Percentiles rank a stretch among this genome's conserved stretches.
Conservation (phyloP, 495 filamentous ascomycete genomes). For the Parathielavia hyrcaniae region DNA sequence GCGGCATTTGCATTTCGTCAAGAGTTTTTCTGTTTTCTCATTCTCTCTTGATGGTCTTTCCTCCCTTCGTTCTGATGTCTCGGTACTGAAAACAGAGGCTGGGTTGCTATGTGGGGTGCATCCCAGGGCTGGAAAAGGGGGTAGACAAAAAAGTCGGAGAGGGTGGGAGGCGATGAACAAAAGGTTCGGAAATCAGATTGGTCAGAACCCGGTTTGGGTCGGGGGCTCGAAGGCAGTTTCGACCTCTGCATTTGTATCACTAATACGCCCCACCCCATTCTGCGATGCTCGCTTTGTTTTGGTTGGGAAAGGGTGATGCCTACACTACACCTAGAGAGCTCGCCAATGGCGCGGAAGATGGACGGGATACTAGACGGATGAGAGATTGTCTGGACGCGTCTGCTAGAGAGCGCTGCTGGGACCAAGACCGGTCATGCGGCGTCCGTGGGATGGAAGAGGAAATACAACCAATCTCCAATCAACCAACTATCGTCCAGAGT, state of each 20-base stretch:
- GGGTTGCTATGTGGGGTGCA: slow-evolving; percentile 12
- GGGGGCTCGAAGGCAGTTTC: slow-evolving; percentile 7
- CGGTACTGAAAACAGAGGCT: slow-evolving; percentile 13
- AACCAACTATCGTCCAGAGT: not conserved
- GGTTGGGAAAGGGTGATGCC: slow-evolving; percentile 6
- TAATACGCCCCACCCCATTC: not conserved
- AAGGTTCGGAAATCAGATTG: not conserved
- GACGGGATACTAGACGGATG: slow-evolving; percentile 6
- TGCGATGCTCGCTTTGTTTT: not conserved
- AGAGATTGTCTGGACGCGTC: slow-evolving; percentile 6
- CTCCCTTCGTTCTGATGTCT: slow-evolving; percentile 17
- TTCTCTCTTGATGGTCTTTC: slow-evolving; percentile 16
- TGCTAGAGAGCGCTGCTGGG: not conserved
- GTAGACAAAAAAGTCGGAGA: slow-evolving; percentile 8
- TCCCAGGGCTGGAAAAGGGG: slow-evolving; percentile 7
- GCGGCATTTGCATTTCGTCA: slow-evolving; percentile 16
- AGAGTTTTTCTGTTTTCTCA: not conserved
- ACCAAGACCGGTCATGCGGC: not conserved
- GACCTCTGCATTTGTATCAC: slow-evolving; percentile 4
- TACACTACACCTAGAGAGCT: slow-evolving; percentile 9
- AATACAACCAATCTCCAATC: slow-evolving; percentile 15
- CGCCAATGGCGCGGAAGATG: slow-evolving; percentile 2
- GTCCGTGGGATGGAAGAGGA: not conserved
- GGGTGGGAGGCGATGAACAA: not conserved
- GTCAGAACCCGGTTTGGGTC: not conserved